These are phyloP conservation scores for Phlebiopsis gigantea DNA, from an alignment of 768 basidiomycete species.

Conservation along the genomic window DNA sequence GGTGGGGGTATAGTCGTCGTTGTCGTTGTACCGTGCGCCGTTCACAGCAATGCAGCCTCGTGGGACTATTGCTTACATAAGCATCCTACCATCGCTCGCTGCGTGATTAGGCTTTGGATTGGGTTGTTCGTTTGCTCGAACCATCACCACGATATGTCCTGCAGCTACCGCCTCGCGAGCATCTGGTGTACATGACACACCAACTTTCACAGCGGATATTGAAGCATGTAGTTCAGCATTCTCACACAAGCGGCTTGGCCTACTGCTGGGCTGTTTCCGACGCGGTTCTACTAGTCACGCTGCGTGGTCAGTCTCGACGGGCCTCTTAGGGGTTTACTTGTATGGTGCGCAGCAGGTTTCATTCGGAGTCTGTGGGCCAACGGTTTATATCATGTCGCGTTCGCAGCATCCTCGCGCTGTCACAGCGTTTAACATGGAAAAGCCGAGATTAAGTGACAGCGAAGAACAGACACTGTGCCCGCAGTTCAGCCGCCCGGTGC, in stretches of 20 bases:
- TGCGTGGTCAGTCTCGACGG: background rate
- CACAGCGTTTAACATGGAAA: background rate
- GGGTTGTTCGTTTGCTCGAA: background rate
- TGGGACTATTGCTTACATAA: slow-evolving; percentile 5
- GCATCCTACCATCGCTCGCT: background rate
- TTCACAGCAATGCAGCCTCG: slow-evolving; percentile 1
- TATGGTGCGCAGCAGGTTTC: background rate
- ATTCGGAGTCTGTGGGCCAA: background rate
- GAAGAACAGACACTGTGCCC: background rate
- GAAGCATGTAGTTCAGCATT: background rate
- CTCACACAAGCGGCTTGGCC: background rate
- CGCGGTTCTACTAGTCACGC: background rate
- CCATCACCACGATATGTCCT: background rate
- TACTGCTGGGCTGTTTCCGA: background rate
- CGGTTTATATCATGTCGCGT: background rate
- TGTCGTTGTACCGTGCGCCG: slow-evolving; percentile 8
- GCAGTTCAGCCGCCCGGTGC: background rate
- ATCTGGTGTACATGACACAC: background rate
- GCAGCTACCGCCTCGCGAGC: background rate
- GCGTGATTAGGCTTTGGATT: background rate
- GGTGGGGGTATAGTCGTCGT: slow-evolving; percentile 8
- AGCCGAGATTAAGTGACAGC: background rate
- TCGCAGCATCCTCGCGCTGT: background rate
- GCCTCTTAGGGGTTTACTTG: background rate
- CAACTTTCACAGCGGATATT: background rate